phyloP scores from a whole-genome alignment of 768 basidiomycete genomes.

The Lactarius evosmus region DNA sequence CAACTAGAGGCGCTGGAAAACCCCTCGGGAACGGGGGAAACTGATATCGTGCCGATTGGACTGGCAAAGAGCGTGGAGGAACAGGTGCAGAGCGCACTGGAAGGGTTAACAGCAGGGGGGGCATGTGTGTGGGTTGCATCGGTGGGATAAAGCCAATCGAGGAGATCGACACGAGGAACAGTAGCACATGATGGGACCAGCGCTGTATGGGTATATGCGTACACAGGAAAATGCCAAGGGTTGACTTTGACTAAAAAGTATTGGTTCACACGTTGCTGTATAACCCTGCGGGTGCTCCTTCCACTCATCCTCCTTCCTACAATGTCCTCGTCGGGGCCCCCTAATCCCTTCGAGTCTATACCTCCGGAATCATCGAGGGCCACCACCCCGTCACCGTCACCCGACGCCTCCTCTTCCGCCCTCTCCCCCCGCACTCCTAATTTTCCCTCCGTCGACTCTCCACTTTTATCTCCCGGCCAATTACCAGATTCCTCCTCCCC shows the following conservation, averaged over 20 bases:
- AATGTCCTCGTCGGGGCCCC: constrained; percentile 17
- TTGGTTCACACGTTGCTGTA: background rate
- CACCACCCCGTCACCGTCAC: constrained; percentile 15
- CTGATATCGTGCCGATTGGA: constrained; percentile 62
- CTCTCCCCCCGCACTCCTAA: constrained; percentile 13
- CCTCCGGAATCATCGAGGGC: constrained; percentile 16
- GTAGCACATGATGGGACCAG: background rate
- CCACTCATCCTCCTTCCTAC: background rate
- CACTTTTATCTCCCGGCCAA: constrained; percentile 1
- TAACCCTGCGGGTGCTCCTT: background rate
- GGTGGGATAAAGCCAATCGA: background rate
- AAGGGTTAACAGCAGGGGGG: constrained; percentile 30
- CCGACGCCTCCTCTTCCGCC: background rate
- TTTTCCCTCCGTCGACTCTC: constrained; percentile 8
- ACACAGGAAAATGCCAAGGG: background rate
- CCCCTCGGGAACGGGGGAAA: constrained; percentile 54
- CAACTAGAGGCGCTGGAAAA: constrained; percentile 70
- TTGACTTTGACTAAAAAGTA: no score
- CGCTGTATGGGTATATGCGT: background rate
- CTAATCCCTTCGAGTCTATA: constrained; percentile 21
- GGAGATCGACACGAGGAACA: background rate
- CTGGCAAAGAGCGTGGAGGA: constrained; percentile 50
- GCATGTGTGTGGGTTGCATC: no score
- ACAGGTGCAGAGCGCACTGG: constrained; percentile 50
- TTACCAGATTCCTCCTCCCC: background rate